Conservation (phyloP, 1,139 yeast genomes). For the Pichia sp. region DNA sequence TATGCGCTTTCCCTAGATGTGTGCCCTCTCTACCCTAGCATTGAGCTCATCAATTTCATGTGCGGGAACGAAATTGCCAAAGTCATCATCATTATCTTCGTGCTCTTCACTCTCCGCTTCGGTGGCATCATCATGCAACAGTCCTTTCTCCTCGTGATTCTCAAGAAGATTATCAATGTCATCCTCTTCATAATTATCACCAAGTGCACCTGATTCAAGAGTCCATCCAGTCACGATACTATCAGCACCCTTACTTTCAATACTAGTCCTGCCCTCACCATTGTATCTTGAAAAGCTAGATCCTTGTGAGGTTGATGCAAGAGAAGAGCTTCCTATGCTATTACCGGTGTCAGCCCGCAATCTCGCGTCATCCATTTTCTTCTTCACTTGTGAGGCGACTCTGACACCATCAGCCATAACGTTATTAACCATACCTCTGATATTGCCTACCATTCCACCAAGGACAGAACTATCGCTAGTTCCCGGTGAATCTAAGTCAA, state of each 20-base stretch:
- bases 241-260: conserved; percentile 15
- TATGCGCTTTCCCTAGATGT: no score
- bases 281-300: conserved; percentile 1
- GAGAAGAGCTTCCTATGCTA: conserved; percentile 8
- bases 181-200: conserved; percentile 8
- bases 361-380: conserved; percentile 70
- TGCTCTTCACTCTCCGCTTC: conserved; percentile 3
- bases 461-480: conserved; percentile 26
- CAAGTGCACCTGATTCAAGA: conserved; percentile 9
- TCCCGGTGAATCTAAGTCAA: conserved; percentile 56
- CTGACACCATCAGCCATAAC: conserved; percentile 86
- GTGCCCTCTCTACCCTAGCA: no score
- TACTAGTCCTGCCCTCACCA: conserved; percentile 11
- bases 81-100: conserved; percentile 27
- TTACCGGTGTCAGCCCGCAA: conserved; percentile 9
- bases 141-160: conserved; percentile 2
- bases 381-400: conserved; percentile 81
- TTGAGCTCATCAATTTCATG: no score
- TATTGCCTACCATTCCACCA: conserved; percentile 40
- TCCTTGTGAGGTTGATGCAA: conserved; percentile 5
- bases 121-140: no score
- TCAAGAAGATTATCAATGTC: conserved; percentile 8
- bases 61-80: conserved; percentile 26
- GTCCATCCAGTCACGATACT: conserved; percentile 14
- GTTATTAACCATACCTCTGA: conserved; percentile 87